Evolutionary conservation across 2,329 filamentous ascomycete species (phyloP), one percentile per base, ranked within the genome.

Genomic region (Orbilia blumenaviensis): DNA sequence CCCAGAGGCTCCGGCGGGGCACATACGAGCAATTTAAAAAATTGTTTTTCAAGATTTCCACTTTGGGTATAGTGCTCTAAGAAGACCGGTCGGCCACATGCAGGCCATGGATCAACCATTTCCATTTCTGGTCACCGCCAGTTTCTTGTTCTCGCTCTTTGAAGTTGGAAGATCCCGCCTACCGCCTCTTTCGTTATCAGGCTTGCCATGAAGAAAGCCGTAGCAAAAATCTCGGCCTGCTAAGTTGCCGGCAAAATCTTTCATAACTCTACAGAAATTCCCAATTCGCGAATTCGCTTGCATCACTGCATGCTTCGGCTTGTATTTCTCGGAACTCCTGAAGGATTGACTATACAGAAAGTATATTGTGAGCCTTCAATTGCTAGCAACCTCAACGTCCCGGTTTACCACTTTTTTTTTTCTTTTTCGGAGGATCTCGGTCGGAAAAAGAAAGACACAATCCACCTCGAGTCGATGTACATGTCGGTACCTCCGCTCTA

Each of bases 71-170:
- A 75, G 71, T 16, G 56, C n/a, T n/a, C n/a, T n/a, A n/a, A n/a
- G n/a, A n/a, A n/a, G n/a, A 34, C 29, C 50, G 23, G 56, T 27
- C 29, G 61, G 25, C n/a, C 12, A 29, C 46, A 34, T 75, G 71
- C 71, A 71, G 42, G 71, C 46, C 5, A 58, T 56, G 50, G 25
- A 21, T 41, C 42, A 3, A 44, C n/a, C 23, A 58, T 63, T 75
- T 54, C 71, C 71, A 38, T 46, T 67, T 75, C 41, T 75, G 71
- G 71, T 75, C 71, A 75, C 71, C 71, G 71, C 71, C 63, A 46
- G 46, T 16, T 54, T 68, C 56, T 25, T 50, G 27, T 32, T 12
- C 42, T 50, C 41, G 54, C 56, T 36, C 54, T 52, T 23, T 54
- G 38, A 25, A 27, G 27, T 27, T 62, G 62, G 23, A 60, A 73